Conservation (phyloP, 495 filamentous ascomycete species). For the Daldinia bambusicola region DNA sequence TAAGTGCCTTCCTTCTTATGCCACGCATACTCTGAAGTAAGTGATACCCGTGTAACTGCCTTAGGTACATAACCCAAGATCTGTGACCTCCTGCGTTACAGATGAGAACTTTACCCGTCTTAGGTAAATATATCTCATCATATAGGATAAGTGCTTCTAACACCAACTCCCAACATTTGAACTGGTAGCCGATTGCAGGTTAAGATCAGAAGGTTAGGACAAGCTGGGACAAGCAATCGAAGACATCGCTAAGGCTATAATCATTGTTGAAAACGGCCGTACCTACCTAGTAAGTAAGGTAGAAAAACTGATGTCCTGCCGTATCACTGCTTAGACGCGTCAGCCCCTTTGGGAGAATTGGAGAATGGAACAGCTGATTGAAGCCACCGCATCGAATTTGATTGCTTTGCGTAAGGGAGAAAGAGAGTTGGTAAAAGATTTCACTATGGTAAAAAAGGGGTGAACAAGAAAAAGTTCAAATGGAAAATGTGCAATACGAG, state of each 20-base stretch:
- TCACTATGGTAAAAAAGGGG: slow-evolving; percentile 6
- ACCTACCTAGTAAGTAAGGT: slow-evolving; percentile 37
- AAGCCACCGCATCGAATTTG: slow-evolving; percentile 11
- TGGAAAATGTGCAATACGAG: not conserved
- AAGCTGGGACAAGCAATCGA: slow-evolving; percentile 1
- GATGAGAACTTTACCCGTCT: not conserved
- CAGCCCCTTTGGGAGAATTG: slow-evolving; percentile 29
- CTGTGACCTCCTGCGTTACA: not conserved
- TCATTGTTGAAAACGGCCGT: slow-evolving; percentile 17
- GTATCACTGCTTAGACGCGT: slow-evolving; percentile 28
- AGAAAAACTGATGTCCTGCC: slow-evolving; percentile 16
- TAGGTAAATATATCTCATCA: not conserved
- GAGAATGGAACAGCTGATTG: slow-evolving; percentile 29
- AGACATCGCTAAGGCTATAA: not conserved
- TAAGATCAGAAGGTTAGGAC: slow-evolving; percentile 5
- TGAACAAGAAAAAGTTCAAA: not conserved
- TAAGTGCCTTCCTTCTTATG: slow-evolving; percentile 1
- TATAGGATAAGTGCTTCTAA: not conserved
- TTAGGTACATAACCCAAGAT: not conserved
- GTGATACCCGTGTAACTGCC: not conserved
- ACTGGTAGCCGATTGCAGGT: not conserved
- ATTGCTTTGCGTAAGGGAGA: slow-evolving; percentile 39
- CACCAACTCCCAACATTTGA: too few relatives aligned
- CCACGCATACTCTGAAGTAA: not conserved
- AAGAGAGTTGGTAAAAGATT: slow-evolving; percentile 3